Percentiles rank a stretch among this genome's conserved stretches.
Conservation (phyloP, 2,329 filamentous ascomycete genomes). For the Colletotrichum trifolii region DNA sequence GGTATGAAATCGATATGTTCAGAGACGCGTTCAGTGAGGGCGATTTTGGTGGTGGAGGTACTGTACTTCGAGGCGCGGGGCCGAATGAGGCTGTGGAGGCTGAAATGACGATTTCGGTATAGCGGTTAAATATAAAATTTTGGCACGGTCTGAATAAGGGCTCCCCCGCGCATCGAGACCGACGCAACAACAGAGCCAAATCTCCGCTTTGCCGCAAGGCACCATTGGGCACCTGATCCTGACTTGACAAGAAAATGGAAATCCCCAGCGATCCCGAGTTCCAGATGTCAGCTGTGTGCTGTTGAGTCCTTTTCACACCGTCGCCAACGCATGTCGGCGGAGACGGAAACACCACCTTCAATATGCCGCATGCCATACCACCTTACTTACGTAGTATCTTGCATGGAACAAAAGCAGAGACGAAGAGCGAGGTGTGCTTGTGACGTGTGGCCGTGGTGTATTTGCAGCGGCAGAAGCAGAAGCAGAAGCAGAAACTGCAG, state of each 20-base stretch:
- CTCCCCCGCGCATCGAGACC: too few relatives aligned
- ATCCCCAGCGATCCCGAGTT: conserved; percentile 13
- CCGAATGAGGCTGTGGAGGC: too few relatives aligned
- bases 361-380: too few relatives aligned
- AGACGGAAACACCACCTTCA: conserved; percentile 4
- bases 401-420: conserved; percentile 11
- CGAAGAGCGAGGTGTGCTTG: conserved; percentile 11
- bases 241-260: neutral
- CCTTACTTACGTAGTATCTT: neutral
- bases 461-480: conserved; percentile 21
- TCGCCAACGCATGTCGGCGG: conserved; percentile 31
- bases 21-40: too few relatives aligned
- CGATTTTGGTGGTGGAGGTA: too few relatives aligned
- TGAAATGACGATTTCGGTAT: too few relatives aligned
- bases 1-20: too few relatives aligned
- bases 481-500: neutral
- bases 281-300: neutral
- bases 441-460: conserved; percentile 23
- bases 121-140: too few relatives aligned
- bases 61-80: too few relatives aligned
- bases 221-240: conserved; percentile 28
- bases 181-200: neutral
- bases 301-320: conserved; percentile 7
- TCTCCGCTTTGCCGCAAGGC: conserved; percentile 31
- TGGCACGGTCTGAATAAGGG: too few relatives aligned